Evolutionary conservation across 345 rosid species (phyloP), one percentile per base, ranked within the genome.

Genomic region (Eucalyptus victrix): DNA sequence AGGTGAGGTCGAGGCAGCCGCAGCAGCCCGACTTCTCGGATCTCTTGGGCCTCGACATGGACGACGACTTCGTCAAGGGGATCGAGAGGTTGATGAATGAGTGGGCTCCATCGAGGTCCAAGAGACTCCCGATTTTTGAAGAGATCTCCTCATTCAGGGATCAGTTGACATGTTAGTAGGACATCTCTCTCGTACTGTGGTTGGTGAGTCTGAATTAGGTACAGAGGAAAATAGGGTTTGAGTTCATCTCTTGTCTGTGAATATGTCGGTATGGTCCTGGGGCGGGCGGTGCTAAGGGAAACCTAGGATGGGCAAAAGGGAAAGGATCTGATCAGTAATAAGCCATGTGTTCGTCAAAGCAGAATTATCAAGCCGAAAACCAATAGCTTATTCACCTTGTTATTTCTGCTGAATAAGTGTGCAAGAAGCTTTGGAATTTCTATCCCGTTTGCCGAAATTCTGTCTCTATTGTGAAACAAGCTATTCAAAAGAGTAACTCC

Each of bases 41-140:
- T 80, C 88, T 89, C 9, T 51, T 94, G 88, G 94, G 91, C 65
- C 90, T 91, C 18, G 80, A 87, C 89, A 13, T 90, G 18, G 97
- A 93, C 42, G 95, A 92, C 45, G 99, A 95, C 23, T 95, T 96
- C 87, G 92, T 95, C 58, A 93, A 92, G 49, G 96, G 95, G 69
- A 92, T 97, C 91, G 96, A 95, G 88, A 45, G 88, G 76, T 89
- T 93, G 85, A 88, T 92, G 91, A 67, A 90, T 16, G 91, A 87
- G 87, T 92, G 94, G 96, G 95, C 92, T 58, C 96, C 95, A 2
- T 91, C 92, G 12, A 92, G 94, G 91, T 94, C 99, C 34, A 98
- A 93, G 92, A 96, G 99, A 90, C 93, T 97, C 8, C 99, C 99
- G 14, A 93, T 97, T 87, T 98, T 98, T 37, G 98, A 98, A 90